Base-by-base conservation (phyloP, 2,329 filamentous ascomycete genomes). In the Fusarium chlamydosporum region DNA sequence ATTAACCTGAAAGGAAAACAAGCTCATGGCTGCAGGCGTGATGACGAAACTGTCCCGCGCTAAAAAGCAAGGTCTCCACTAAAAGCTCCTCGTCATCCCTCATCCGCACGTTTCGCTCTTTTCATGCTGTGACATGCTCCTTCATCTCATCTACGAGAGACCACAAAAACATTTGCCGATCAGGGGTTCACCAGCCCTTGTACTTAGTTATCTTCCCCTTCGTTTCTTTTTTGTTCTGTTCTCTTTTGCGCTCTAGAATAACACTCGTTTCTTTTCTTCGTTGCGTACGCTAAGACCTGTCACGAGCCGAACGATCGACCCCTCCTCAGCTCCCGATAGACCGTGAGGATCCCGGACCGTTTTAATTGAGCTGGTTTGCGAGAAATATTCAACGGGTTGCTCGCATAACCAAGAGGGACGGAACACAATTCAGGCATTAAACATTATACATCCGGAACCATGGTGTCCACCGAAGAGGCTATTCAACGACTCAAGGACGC, bases 401-500 rank as follows among this genome's bases (percentile, higher is more conserved):
- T 33, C 11, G 13, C 29, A 37, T 26, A n/a, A 26, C 8, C 38
- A 26, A 27, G 27, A 46, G 16, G 46, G n/a, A 20, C 26, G 23
- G 15, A 26, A 50, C 6, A 42, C 37, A 23, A 33, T n/a, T 35
- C 50, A 27, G 9, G 35, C 15, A 16, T 40, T 40, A 47, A 47
- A 46, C 31, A 50, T 38, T 11, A 47, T 40, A 20, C 23, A 23
- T 23, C 23, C 23, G 23, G 42, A 40, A 69, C 51, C 61, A 79
- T 79, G 75, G 74, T 76, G 37, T 72, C 78, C 53, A 76, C 78
- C 31, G 76, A 81, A 34, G 79, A 81, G 65, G 78, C 81, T 59
- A 77, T 85, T 52, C 75, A 80, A 73, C 81, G 83, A 33, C 82
- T 87, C 61, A 76, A 79, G 46, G 83, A 86, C 67, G 82, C 83